Percentiles rank a stretch among this genome's conserved stretches.
phyloP scores from a whole-genome alignment of 306 rosid species.

The Potentilla sterilis region DNA sequence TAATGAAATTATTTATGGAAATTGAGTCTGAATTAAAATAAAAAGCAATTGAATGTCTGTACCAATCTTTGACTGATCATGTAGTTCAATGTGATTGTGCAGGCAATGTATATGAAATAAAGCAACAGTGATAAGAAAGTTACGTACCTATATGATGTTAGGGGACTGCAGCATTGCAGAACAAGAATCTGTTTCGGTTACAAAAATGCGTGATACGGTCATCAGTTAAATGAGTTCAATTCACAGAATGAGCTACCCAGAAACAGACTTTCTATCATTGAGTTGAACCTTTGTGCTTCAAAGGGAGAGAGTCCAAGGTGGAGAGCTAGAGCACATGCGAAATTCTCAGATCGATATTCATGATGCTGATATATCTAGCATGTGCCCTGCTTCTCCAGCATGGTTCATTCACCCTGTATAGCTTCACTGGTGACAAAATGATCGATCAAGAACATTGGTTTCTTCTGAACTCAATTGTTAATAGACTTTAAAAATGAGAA shows the following conservation, averaged over 20 bases:
- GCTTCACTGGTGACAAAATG: conserved; percentile 15
- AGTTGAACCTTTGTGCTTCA: conserved; percentile 1
- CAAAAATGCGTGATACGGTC: background rate
- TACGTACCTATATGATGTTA: background rate
- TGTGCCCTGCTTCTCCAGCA: conserved; percentile 94
- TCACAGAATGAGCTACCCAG: background rate
- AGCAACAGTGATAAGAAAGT: background rate
- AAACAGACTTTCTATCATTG: conserved; percentile 19
- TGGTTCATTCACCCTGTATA: conserved; percentile 41
- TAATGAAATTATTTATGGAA: conserved; percentile 20
- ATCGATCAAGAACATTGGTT: conserved; percentile 13
- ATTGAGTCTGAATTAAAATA: conserved; percentile 17
- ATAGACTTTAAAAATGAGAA: background rate
- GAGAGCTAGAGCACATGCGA: conserved; percentile 58
- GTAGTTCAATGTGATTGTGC: background rate
- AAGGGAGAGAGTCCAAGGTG: conserved; percentile 60
- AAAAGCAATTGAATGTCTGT: conserved; percentile 5
- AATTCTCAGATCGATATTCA: conserved; percentile 23
- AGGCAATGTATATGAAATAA: background rate
- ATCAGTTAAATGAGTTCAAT: background rate
- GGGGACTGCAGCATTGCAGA: conserved; percentile 11
- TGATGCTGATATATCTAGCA: conserved; percentile 42
- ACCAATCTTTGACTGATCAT: background rate
- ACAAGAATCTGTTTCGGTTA: background rate
- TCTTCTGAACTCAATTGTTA: background rate